Conservation (phyloP, 202 grass and related monocot species). For the Schoenoplectus triqueter region DNA sequence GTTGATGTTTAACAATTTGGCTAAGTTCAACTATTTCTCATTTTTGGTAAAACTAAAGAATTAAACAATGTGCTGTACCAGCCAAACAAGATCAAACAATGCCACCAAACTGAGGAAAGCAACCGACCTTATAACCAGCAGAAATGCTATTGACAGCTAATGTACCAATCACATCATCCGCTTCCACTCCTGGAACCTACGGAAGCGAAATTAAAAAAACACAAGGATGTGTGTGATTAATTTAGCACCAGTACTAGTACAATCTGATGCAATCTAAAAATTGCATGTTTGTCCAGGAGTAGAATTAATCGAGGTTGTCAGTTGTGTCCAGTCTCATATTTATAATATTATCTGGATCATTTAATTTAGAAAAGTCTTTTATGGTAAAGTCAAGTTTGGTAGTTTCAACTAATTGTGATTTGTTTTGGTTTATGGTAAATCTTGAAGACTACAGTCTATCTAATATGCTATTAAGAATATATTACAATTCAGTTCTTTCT, state of each 20-base stretch:
- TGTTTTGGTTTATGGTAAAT: background rate
- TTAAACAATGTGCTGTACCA: background rate
- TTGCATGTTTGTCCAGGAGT: conserved; percentile 6
- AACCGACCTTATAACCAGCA: conserved; percentile 75
- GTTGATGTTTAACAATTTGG: background rate
- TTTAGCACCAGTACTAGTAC: background rate
- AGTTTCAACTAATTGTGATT: background rate
- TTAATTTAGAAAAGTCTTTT: background rate
- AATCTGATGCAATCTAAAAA: background rate
- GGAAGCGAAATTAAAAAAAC: conserved; percentile 37
- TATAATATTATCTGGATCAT: background rate
- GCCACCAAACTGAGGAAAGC: conserved; percentile 19
- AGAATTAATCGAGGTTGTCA: background rate
- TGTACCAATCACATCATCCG: conserved; percentile 97
- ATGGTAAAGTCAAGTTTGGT: conserved; percentile 3
- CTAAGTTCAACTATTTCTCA: background rate
- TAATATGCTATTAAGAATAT: background rate
- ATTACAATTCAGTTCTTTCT: background rate
- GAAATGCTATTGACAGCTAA: conserved; percentile 92
- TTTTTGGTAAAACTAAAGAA: background rate
- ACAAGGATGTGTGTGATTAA: background rate
- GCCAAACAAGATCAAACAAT: background rate
- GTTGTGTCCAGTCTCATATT: background rate
- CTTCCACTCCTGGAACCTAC: conserved; percentile 99
- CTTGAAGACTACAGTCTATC: background rate